Conservation (phyloP, 2,329 filamentous ascomycete genomes). For the Domatiomyces catenatus region DNA sequence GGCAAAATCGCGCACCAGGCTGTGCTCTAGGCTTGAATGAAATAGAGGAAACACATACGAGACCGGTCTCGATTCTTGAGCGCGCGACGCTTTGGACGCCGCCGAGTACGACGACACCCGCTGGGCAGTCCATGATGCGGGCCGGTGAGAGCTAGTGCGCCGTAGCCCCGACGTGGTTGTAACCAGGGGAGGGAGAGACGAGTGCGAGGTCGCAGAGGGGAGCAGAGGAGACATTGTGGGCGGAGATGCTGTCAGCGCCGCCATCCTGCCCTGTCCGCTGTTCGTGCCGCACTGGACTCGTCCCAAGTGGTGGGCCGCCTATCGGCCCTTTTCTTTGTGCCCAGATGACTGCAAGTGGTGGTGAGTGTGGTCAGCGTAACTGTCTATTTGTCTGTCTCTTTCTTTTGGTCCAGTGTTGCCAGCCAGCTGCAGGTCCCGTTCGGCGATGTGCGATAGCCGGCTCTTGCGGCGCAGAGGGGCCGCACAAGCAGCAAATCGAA, state of each 20-base stretch:
- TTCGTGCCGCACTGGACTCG: background rate
- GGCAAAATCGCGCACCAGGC: slow-evolving; percentile 90
- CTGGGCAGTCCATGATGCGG: slow-evolving; percentile 66
- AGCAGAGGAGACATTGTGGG: slow-evolving; percentile 17
- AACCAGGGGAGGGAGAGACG: slow-evolving; percentile 34
- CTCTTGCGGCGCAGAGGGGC: background rate
- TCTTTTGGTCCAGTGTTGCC: background rate
- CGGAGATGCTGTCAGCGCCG: slow-evolving; percentile 25
- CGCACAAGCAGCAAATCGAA: background rate
- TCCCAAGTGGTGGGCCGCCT: background rate
- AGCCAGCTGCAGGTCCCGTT: background rate
- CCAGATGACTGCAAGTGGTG: background rate
- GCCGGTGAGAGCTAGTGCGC: slow-evolving; percentile 46
- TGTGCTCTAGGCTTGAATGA: slow-evolving; percentile 71
- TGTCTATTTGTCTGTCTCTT: background rate
- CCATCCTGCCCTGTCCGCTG: slow-evolving; percentile 12
- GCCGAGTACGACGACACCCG: slow-evolving; percentile 73
- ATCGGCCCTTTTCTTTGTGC: background rate
- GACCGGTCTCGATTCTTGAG: slow-evolving; percentile 55
- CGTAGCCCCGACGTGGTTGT: slow-evolving; percentile 34
- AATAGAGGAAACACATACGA: slow-evolving; percentile 74
- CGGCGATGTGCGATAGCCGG: background rate
- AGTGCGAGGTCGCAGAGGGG: slow-evolving; percentile 22
- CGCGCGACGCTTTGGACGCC: slow-evolving; percentile 39
- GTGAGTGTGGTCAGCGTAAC: background rate